Percentiles rank a stretch among this genome's conserved stretches.
Conservation (phyloP, 2,329 filamentous ascomycete species). For the Colletotrichum incanum region DNA sequence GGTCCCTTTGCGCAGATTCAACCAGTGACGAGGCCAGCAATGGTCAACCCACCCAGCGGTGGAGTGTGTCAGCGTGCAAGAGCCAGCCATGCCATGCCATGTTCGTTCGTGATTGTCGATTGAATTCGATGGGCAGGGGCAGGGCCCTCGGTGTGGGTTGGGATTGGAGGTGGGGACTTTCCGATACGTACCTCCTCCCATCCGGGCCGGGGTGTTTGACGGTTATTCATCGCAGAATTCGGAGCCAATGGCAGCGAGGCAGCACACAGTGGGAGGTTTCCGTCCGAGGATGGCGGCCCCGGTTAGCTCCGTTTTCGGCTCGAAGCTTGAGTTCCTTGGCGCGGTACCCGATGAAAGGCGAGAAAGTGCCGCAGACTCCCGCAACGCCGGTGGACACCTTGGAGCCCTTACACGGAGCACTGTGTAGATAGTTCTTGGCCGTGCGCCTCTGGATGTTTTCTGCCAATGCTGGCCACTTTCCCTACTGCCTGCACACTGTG, state of each 20-base stretch:
- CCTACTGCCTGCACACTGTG: slow-evolving; percentile 7
- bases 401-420: neutral
- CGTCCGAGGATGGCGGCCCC: slow-evolving; percentile 13
- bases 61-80: slow-evolving; percentile 20
- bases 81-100: slow-evolving; percentile 1
- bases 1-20: slow-evolving; percentile 20
- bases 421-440: slow-evolving; percentile 7
- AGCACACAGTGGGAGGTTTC: neutral
- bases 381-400: neutral
- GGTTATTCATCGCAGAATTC: neutral
- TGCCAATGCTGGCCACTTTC: neutral
- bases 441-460: slow-evolving; percentile 24
- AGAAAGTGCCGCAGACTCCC: slow-evolving; percentile 32
- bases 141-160: slow-evolving; percentile 11
- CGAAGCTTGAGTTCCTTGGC: slow-evolving; percentile 39
- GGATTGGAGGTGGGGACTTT: too few species aligned
- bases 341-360: slow-evolving; percentile 36
- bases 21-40: slow-evolving; percentile 25
- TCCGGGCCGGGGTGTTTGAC: slow-evolving; percentile 2
- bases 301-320: slow-evolving; percentile 40
- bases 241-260: neutral
- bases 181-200: neutral
- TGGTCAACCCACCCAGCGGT: slow-evolving; percentile 23
- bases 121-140: slow-evolving; percentile 12
- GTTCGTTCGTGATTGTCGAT: slow-evolving; percentile 10